These are phyloP conservation scores for Rhazya stricta DNA, from an alignment of 257 asterid genomes.

Conservation along the genomic window DNA sequence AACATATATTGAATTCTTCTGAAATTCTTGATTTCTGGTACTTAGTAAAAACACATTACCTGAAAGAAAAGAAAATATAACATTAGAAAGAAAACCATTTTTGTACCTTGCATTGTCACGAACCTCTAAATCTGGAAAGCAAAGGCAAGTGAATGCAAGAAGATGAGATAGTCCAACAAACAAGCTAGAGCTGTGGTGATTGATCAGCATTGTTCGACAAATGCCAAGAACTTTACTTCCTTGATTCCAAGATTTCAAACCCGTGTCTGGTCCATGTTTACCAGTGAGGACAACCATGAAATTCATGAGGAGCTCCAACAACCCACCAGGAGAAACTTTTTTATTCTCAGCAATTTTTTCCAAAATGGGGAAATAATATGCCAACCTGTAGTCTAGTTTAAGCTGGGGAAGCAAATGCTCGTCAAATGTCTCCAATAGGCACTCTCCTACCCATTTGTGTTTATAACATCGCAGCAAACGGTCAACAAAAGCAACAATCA, in stretches of 20 bases:
- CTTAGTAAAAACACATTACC: neutral
- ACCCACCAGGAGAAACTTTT: slow-evolving; percentile 66
- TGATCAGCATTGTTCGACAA: slow-evolving; percentile 80
- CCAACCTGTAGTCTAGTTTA: slow-evolving; percentile 65
- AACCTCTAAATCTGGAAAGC: slow-evolving; percentile 92
- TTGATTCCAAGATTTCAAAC: slow-evolving; percentile 75
- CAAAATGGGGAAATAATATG: slow-evolving; percentile 70
- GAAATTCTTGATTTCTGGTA: neutral
- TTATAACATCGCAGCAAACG: slow-evolving; percentile 71
- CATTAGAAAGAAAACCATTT: neutral
- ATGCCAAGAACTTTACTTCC: slow-evolving; percentile 83
- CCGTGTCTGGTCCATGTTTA: slow-evolving; percentile 81
- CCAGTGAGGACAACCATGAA: slow-evolving; percentile 62
- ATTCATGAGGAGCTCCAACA: slow-evolving; percentile 65
- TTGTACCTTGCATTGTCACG: slow-evolving; percentile 92
- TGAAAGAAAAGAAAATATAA: neutral
- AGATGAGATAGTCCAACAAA: slow-evolving; percentile 65
- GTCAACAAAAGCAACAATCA: slow-evolving; percentile 56
- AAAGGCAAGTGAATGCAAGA: slow-evolving; percentile 63
- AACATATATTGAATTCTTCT: neutral
- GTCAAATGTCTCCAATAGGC: slow-evolving; percentile 67
- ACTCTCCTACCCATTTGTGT: slow-evolving; percentile 77
- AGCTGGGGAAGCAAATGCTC: slow-evolving; percentile 67
- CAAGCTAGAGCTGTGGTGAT: slow-evolving; percentile 76
- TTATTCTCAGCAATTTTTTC: slow-evolving; percentile 71